Base-by-base conservation (phyloP, 2,329 filamentous ascomycete species). In the Teratosphaeria epicoccoides region DNA sequence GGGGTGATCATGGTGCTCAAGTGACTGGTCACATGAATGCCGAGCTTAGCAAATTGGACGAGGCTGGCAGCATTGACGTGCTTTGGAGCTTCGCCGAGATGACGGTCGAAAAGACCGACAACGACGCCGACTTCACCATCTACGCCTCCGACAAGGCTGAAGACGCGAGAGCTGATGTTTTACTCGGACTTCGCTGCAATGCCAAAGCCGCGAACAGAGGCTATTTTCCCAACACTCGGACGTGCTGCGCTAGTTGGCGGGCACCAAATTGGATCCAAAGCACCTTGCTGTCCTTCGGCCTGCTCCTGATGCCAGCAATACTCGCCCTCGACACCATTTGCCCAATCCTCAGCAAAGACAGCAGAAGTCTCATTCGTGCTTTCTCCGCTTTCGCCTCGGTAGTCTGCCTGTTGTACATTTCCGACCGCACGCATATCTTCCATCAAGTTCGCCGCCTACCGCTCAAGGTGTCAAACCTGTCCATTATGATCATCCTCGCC, bases 171-270 rank as follows among this genome's bases (percentile, higher is more conserved):
- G 73, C 76, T 12, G 75, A 82, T 58, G 63, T 81, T 17, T 62
- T 79, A 1, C 70, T 82, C 47, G 79, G 79, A 53, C 65, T 74
- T 24, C 73, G 74, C 44, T 82, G 80, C 66, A 82, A 82, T 60
- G 66, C 70, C 6, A 68, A 71, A 52, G 61, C 69, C 17, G 66
- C 66, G 3, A 56, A 57, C 11, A 55, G 63, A 14, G 64, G 67
- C n/a, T 65, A 65, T 24, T 72, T 72, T 53, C 70, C 71, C 0
- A 73, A 74, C 57, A 68, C 73, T 52, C 69, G 71, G 25, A 79
- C 77, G 2, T 82, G 79, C 62, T 82, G 79, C 58, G 72, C 68
- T 46, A 66, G 65, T 10, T 76, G 78, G 58, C 61, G 62, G 7
- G 57, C 59, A 3, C 67, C 66, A 3, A 68, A 65, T 23, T 60